Percentiles rank a stretch among this genome's conserved stretches.
These are phyloP conservation scores for Backusella psychrophila DNA, from an alignment of 192 early-diverging fungal genomes.

Conservation along the genomic window DNA sequence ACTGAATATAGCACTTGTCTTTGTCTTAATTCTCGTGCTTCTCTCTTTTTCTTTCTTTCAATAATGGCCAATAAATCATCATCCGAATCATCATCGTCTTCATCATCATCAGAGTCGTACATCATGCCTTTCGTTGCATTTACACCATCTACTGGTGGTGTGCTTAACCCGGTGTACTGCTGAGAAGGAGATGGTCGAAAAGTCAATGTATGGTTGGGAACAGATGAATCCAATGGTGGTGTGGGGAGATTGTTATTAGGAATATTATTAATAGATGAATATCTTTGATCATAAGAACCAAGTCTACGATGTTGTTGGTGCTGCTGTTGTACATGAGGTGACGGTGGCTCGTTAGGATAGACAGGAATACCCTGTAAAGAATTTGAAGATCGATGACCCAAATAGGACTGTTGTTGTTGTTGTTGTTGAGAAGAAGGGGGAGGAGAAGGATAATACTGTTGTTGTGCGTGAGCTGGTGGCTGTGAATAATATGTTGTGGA, in stretches of 20 bases:
- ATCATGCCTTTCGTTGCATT: not conserved
- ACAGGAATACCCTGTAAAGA: not conserved
- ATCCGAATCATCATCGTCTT: not conserved
- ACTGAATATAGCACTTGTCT: not conserved
- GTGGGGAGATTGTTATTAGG: not conserved
- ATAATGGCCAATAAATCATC: constrained; percentile 10
- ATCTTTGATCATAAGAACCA: not conserved
- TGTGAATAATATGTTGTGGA: not conserved
- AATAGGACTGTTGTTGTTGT: not conserved
- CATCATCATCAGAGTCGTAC: not conserved
- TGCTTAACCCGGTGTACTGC: not conserved
- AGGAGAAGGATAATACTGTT: not conserved
- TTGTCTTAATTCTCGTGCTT: not conserved
- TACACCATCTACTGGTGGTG: not conserved
- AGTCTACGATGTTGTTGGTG: not conserved
- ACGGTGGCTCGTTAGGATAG: not conserved
- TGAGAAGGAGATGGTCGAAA: not conserved
- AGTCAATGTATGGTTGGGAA: not conserved
- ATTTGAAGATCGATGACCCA: not conserved
- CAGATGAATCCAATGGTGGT: not conserved
- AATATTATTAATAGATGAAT: not conserved
- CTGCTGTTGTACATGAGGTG: not conserved
- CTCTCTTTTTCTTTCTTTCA: constrained; percentile 13
- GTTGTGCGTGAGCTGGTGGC: not conserved
- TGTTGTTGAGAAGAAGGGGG: not conserved